Conservation (phyloP, 176 grass and related monocot genomes). For the Bothriochloa decipiens region DNA sequence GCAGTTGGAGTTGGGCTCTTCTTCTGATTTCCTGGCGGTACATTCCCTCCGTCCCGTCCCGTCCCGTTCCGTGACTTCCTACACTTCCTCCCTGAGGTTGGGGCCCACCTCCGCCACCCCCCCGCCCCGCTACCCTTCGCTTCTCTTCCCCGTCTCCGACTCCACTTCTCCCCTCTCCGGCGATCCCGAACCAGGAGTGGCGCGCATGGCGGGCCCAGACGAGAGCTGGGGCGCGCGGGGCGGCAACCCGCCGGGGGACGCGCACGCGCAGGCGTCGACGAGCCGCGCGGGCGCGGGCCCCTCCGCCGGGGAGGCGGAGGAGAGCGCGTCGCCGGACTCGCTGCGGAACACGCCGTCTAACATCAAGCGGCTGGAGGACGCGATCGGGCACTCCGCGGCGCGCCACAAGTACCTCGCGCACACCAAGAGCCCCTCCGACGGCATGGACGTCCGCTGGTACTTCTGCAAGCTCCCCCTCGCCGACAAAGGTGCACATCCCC, state of each 20-base stretch:
- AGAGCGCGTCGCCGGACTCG: slow-evolving; percentile 66
- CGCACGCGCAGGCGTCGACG: slow-evolving; percentile 23
- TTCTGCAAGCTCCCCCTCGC: slow-evolving; percentile 90
- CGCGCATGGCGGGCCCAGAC: slow-evolving; percentile 14
- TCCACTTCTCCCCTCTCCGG: neutral
- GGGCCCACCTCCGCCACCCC: neutral
- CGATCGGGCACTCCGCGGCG: slow-evolving; percentile 73
- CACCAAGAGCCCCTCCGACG: slow-evolving; percentile 93
- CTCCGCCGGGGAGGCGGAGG: neutral
- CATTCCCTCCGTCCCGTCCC: no score
- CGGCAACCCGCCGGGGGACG: no score
- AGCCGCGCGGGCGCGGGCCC: slow-evolving; percentile 9
- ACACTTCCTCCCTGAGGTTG: neutral
- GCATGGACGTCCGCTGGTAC: slow-evolving; percentile 89
- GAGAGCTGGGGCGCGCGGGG: slow-evolving; percentile 11
- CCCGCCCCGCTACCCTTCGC: neutral
- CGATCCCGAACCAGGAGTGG: neutral
- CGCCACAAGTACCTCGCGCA: slow-evolving; percentile 81
- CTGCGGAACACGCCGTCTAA: slow-evolving; percentile 90
- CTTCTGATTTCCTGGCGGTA: no score
- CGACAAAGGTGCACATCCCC: slow-evolving; percentile 51
- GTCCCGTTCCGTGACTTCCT: no score
- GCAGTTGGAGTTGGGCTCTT: neutral
- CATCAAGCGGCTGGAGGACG: slow-evolving; percentile 78
- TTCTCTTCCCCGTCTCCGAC: neutral